Conservation (phyloP, 2,329 filamentous ascomycete genomes). For the Magnaporthales sp. region DNA sequence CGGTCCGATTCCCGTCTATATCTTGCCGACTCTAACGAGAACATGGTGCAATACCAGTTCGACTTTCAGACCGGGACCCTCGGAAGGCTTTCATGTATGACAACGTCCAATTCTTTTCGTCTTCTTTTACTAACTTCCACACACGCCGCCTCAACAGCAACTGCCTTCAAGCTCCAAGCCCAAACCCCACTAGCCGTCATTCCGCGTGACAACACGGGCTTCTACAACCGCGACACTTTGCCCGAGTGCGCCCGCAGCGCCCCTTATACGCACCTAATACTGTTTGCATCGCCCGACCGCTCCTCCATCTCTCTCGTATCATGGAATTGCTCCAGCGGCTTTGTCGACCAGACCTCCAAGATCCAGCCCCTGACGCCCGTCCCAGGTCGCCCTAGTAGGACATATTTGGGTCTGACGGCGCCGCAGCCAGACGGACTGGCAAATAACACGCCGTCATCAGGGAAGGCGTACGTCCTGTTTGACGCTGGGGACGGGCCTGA, state of each 20-base stretch:
- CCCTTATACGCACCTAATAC: conserved; percentile 6
- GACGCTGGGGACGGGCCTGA: conserved; percentile 6
- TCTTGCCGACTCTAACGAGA: conserved; percentile 6
- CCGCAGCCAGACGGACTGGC: conserved; percentile 6
- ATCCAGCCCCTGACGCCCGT: conserved; percentile 5
- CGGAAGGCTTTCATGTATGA: neutral
- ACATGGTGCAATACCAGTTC: neutral
- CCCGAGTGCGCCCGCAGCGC: conserved; percentile 7
- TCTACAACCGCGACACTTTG: conserved; percentile 2
- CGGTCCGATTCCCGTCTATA: conserved; percentile 7
- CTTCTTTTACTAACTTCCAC: neutral
- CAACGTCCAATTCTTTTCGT: neutral
- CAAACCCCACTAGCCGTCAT: conserved; percentile 6
- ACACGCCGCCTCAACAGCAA: neutral
- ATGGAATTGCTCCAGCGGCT: conserved; percentile 10
- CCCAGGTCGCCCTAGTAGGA: neutral
- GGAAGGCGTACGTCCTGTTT: conserved; percentile 8
- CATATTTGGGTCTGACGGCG: neutral
- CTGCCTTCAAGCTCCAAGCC: conserved; percentile 4
- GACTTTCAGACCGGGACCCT: neutral
- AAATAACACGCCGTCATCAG: conserved; percentile 5
- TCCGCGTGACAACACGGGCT: conserved; percentile 8
- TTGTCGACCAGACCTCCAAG: conserved; percentile 4
- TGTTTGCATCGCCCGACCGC: conserved; percentile 8
- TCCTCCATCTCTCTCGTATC: conserved; percentile 5